Base-by-base conservation (phyloP, 2,329 filamentous ascomycete genomes). In the Phialemonium atrogriseum region DNA sequence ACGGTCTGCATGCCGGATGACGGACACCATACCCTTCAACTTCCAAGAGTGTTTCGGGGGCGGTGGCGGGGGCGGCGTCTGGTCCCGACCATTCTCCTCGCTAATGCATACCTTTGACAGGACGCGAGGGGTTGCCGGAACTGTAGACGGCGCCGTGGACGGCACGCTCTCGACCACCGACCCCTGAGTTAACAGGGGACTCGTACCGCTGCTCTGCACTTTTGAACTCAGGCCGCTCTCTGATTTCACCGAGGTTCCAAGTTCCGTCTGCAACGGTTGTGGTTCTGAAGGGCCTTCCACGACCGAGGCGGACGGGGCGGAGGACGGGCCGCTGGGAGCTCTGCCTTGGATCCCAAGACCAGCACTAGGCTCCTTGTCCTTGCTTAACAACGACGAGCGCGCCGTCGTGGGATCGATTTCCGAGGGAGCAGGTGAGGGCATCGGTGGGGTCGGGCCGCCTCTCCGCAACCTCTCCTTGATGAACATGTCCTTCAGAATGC, bases 11-110 rank as follows among this genome's bases (percentile, higher is more conserved):
- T 98, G 91, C 17, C 91, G 78, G 43, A 98, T 87, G 11, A 98
- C 91, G 2, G 88, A 89, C 1, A 98, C 89, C 60, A 98, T 88
- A 10, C 91, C 91, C 60, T 98, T 98, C 32, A 98, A 66, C 56
- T 94, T 96, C 91, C 91, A 98, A 9, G 91, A 86, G 50, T 94
- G 87, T 48, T 95, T 95, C 0, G 82, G 83, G 2, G 72, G 28
- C 28, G 28, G 73, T 4, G 77, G 77, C 3, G 81, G 80, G 26
- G 79, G 77, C 8, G 75, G 70, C 3, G 75, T 65, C 14, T 64
- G 59, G 15, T 62, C 55, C 17, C 60, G 59, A 14, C 41, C 37
- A 12, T 45, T 33, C 14, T 37, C 31, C 30, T 52, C 32, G 21
- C 56, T 43, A 24, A 17, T 17, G n/a, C n/a, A n/a, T n/a, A n/a